Evolutionary conservation across 495 filamentous ascomycete genomes (phyloP).

Genomic region (Mytilinidion resinicola): DNA sequence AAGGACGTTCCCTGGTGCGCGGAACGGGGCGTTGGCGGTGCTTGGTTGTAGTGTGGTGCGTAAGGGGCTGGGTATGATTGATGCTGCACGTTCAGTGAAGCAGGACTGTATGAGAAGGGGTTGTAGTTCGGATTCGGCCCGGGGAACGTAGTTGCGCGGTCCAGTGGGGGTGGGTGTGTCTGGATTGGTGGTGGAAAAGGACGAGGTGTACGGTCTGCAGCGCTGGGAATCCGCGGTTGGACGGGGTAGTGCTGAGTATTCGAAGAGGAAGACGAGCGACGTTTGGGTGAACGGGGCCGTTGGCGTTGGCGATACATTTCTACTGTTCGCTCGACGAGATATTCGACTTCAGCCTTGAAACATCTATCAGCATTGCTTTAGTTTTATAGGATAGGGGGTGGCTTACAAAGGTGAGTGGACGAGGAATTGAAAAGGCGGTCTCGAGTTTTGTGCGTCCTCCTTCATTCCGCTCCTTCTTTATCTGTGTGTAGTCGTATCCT

Average conservation of each 20-base stretch:
- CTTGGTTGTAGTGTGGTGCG: too few species aligned
- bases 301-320: constrained; percentile 17
- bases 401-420: constrained; percentile 14
- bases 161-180: neutral
- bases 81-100: too few species aligned
- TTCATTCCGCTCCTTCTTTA: constrained; percentile 16
- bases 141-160: constrained; percentile 1
- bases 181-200: neutral
- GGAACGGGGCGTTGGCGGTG: too few species aligned
- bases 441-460: constrained; percentile 19
- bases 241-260: neutral
- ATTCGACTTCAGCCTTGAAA: constrained; percentile 11
- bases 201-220: neutral
- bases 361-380: neutral
- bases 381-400: neutral
- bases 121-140: neutral
- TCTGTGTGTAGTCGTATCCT: constrained; percentile 7
- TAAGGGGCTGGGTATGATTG: too few species aligned
- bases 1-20: too few species aligned
- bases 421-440: constrained; percentile 20
- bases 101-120: neutral
- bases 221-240: neutral
- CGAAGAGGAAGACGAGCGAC: neutral
- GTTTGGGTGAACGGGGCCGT: constrained; percentile 1
- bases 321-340: constrained; percentile 24